phyloP scores from a whole-genome alignment of 139 green algal species.

The Diplosphaera chodatii region DNA sequence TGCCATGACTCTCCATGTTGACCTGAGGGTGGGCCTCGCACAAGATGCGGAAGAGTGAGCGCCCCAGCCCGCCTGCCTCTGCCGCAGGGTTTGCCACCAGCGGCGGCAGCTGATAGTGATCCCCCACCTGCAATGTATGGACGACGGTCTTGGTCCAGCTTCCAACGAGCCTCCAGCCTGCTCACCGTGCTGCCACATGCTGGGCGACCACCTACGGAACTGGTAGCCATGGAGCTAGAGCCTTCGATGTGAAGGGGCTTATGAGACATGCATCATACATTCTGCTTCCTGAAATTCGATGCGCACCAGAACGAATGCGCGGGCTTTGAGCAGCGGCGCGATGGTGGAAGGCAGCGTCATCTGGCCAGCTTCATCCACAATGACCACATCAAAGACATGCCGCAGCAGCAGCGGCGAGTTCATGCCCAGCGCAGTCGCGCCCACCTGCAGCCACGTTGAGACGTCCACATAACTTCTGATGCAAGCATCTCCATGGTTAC shows the following conservation, averaged over 20 bases:
- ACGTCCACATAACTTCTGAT: not conserved
- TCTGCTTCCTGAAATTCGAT: too few relatives aligned
- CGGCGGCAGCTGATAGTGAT: conserved; percentile 79
- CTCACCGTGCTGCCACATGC: too few relatives aligned
- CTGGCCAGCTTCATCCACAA: conserved; percentile 94
- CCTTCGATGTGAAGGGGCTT: too few relatives aligned
- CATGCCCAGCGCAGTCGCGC: conserved; percentile 68
- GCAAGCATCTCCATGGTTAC: too few relatives aligned
- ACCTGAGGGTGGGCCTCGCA: conserved; percentile 75
- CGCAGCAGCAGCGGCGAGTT: conserved; percentile 56
- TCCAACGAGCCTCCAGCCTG: too few relatives aligned
- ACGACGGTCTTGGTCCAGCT: too few relatives aligned
- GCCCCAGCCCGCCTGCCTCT: conserved; percentile 49
- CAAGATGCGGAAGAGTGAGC: conserved; percentile 76
- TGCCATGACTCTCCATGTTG: too few relatives aligned
- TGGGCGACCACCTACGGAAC: too few relatives aligned
- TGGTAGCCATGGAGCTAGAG: too few relatives aligned
- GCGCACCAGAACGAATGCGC: conserved; percentile 24
- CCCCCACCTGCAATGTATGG: conserved; percentile 81
- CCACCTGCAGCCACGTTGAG: conserved; percentile 31
- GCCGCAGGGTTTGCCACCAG: conserved; percentile 55
- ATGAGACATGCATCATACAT: not conserved
- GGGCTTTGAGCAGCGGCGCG: conserved; percentile 57
- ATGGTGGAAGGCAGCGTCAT: conserved; percentile 62
- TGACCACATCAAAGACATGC: conserved; percentile 81